Conservation (phyloP, 106 monocot genomes). For the Phalaenopsis equestris region DNA sequence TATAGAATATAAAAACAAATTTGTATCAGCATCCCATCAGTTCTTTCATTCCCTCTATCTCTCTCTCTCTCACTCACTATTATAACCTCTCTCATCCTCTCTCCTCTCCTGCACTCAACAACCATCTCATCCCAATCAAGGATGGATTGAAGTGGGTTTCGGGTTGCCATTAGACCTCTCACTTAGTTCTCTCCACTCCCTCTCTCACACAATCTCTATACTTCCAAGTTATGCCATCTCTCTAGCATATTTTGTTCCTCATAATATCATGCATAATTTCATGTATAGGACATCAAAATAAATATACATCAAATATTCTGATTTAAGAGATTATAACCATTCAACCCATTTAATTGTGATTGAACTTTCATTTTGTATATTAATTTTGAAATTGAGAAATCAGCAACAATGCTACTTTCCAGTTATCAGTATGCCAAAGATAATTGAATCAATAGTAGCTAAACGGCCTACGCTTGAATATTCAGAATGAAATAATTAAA, state of each 20-base stretch:
- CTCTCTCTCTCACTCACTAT: background rate
- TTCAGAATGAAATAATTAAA: background rate
- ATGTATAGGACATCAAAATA: background rate
- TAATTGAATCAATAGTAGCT: background rate
- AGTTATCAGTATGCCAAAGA: background rate
- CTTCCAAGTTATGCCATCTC: background rate
- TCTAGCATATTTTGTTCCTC: background rate
- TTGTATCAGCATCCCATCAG: background rate
- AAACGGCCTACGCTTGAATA: background rate
- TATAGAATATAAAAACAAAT: no score
- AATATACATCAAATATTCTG: background rate
- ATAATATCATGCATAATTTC: background rate
- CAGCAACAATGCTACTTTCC: background rate
- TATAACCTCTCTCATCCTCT: background rate
- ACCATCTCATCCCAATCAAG: background rate
- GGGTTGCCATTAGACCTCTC: background rate
- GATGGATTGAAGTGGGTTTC: background rate
- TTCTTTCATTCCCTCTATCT: background rate
- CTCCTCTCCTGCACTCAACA: background rate
- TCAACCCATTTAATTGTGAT: background rate
- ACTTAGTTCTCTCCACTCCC: no score
- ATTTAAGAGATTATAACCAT: no score
- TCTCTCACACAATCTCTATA: background rate
- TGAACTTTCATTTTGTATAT: background rate
- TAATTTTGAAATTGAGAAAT: background rate